phyloP scores from a whole-genome alignment of 2,329 filamentous ascomycete genomes.

The Beauveria brongniartii region DNA sequence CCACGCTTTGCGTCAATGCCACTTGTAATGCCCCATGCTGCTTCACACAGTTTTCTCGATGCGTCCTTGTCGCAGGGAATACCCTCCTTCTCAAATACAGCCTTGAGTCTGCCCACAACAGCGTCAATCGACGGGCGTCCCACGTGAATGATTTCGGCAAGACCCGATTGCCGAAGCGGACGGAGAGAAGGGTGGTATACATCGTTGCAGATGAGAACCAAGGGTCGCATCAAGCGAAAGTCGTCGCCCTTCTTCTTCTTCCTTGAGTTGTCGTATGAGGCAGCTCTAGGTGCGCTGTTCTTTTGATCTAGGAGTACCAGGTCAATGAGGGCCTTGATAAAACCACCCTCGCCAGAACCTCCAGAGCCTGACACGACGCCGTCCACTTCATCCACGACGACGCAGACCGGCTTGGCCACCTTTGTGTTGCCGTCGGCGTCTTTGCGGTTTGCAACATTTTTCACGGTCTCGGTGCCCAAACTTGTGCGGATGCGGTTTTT shows the following conservation, averaged over 20 bases:
- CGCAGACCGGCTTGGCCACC: constrained; percentile 77
- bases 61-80: constrained; percentile 85
- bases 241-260: constrained; percentile 73
- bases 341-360: constrained; percentile 77
- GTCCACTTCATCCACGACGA: constrained; percentile 94
- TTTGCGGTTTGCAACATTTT: constrained; percentile 55
- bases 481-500: constrained; percentile 86
- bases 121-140: constrained; percentile 83
- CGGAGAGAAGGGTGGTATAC: constrained; percentile 86
- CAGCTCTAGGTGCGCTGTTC: constrained; percentile 41
- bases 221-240: constrained; percentile 77
- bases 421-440: constrained; percentile 53
- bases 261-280: constrained; percentile 14
- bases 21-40: constrained; percentile 70
- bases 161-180: constrained; percentile 71
- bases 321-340: constrained; percentile 90
- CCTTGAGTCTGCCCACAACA: constrained; percentile 71
- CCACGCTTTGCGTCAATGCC: constrained; percentile 63
- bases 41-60: constrained; percentile 74
- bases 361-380: constrained; percentile 79
- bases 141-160: constrained; percentile 87
- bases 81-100: constrained; percentile 81
- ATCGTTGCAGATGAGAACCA: constrained; percentile 96
- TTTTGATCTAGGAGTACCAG: constrained; percentile 79
- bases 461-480: constrained; percentile 90